phyloP scores from a whole-genome alignment of 1,139 yeast genomes.

The Candida gigantensis region DNA sequence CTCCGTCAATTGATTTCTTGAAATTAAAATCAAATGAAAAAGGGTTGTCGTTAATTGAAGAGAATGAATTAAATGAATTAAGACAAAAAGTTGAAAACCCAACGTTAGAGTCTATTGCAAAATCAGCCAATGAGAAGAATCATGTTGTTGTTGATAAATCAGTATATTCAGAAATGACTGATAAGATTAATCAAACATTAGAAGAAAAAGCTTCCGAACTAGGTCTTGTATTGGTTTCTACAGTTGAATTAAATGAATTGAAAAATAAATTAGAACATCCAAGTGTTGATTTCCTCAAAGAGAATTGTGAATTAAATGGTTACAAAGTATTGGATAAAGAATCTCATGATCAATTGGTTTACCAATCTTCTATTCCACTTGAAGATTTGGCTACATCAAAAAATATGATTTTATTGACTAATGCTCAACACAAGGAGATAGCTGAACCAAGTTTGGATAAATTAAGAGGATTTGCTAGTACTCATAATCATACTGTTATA shows the following conservation, averaged over 20 bases:
- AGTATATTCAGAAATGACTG: constrained; percentile 10
- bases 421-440: constrained; percentile 19
- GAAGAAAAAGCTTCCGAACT: constrained; percentile 21
- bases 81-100: constrained; percentile 13
- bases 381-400: constrained; percentile 22
- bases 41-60: constrained; percentile 4
- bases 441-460: constrained; percentile 24
- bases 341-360: constrained; percentile 14
- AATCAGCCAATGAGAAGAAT: constrained; percentile 13
- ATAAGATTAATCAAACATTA: constrained; percentile 18
- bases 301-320: constrained; percentile 20
- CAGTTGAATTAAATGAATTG: constrained; percentile 17
- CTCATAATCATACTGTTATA: constrained; percentile 20
- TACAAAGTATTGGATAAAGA: constrained; percentile 13
- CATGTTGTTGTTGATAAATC: constrained; percentile 13
- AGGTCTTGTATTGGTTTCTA: constrained; percentile 18
- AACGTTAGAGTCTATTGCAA: constrained; percentile 15
- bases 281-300: constrained; percentile 22
- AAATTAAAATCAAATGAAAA: constrained; percentile 6
- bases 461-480: constrained; percentile 20
- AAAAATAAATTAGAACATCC: constrained; percentile 24
- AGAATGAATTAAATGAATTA: constrained; percentile 12
- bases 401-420: constrained; percentile 20
- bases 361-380: constrained; percentile 16
- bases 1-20: constrained; percentile 5